A percentile compares a stretch with the other conserved stretches of the same genome.
Conservation (phyloP, 352 stramenopile species). For the Globisporangium lucens region DNA sequence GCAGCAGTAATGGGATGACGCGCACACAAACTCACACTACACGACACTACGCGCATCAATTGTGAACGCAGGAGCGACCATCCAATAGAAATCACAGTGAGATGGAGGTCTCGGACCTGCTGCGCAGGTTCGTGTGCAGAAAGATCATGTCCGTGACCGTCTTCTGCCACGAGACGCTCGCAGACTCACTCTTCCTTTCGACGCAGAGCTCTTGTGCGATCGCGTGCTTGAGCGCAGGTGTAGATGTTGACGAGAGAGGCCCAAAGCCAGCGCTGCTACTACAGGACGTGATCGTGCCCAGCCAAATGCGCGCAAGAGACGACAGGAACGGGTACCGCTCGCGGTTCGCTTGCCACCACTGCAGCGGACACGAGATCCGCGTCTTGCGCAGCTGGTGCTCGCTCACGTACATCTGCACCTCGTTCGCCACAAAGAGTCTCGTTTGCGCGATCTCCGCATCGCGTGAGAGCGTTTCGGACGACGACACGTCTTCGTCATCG, state of each 20-base stretch:
- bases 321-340: conserved; percentile 42
- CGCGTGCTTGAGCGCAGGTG: background rate
- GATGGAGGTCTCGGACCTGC: conserved; percentile 12
- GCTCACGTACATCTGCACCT: conserved; percentile 36
- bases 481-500: conserved; percentile 39
- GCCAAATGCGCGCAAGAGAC: conserved; percentile 36
- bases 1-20: background rate
- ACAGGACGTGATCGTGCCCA: conserved; percentile 25
- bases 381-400: conserved; percentile 46
- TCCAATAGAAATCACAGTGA: conserved; percentile 4
- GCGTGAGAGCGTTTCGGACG: conserved; percentile 26
- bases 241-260: background rate
- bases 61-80: background rate
- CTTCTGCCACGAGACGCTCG: background rate
- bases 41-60: background rate
- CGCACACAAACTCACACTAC: background rate
- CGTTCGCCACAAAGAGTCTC: conserved; percentile 29
- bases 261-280: background rate
- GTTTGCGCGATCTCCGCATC: conserved; percentile 41
- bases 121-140: conserved; percentile 17
- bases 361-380: conserved; percentile 35
- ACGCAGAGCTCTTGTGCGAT: conserved; percentile 15
- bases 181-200: conserved; percentile 3
- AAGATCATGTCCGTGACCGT: conserved; percentile 22
- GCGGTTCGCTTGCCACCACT: conserved; percentile 44